A percentile compares a stretch with the other conserved stretches of the same genome.
Evolutionary conservation across 1,139 yeast genomes (phyloP).

Genomic region (Debaryomyces udenii): DNA sequence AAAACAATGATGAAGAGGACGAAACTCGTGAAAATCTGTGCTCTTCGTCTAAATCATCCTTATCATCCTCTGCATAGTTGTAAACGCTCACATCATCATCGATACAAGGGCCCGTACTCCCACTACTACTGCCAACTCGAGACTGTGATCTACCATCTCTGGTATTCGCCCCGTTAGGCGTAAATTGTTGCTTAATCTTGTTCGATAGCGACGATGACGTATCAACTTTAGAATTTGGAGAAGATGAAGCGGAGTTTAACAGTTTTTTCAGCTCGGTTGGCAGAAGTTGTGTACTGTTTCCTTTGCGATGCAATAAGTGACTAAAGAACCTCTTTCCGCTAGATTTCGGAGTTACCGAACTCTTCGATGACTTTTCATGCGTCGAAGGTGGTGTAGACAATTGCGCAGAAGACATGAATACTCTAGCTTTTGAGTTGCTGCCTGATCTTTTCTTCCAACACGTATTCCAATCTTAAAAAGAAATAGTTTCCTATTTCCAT

Average conservation of each 20-base stretch:
- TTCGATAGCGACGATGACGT: constrained; percentile 5
- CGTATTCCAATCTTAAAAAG: constrained; percentile 1
- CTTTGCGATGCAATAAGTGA: constrained; percentile 9
- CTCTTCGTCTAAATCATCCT: constrained; percentile 5
- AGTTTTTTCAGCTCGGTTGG: constrained; percentile 1
- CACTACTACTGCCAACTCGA: background rate
- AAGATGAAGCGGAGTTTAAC: background rate
- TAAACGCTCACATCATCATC: constrained; percentile 11
- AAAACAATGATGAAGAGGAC: constrained; percentile 2
- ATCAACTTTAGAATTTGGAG: constrained; percentile 4
- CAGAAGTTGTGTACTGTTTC: background rate
- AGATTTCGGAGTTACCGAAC: constrained; percentile 4
- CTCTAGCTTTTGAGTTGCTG: background rate
- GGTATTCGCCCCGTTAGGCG: background rate
- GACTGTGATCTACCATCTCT: background rate
- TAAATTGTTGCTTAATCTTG: background rate
- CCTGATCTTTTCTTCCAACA: background rate
- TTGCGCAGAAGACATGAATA: constrained; percentile 6
- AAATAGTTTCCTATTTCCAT: no score
- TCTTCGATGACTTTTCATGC: constrained; percentile 4
- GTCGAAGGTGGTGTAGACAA: constrained; percentile 13
- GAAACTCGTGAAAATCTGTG: background rate
- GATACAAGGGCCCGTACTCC: background rate
- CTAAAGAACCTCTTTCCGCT: constrained; percentile 8
- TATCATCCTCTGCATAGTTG: constrained; percentile 13